Conservation (phyloP, 805 yeast genomes). For the Saturnispora quitensis region DNA sequence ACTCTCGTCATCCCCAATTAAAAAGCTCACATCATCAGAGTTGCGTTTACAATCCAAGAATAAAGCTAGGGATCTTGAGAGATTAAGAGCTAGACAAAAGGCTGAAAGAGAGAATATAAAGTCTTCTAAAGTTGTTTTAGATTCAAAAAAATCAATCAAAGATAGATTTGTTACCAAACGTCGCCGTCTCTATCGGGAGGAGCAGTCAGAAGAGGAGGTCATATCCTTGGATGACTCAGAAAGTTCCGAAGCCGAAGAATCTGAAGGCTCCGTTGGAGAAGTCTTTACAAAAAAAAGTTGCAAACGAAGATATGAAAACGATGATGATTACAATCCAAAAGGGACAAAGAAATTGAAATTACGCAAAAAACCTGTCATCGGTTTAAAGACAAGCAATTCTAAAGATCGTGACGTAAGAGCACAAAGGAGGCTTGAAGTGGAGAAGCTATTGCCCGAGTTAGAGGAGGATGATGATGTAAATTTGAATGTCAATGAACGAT, state of each 20-base stretch:
- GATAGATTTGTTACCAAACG: conserved; percentile 16
- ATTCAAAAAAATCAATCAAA: conserved; percentile 13
- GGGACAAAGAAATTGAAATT: neutral
- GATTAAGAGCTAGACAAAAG: conserved; percentile 8
- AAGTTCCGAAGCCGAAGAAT: conserved; percentile 3
- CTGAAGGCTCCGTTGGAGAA: conserved; percentile 10
- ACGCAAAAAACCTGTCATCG: neutral
- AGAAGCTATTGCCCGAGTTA: conserved; percentile 26
- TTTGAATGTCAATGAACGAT: conserved; percentile 48
- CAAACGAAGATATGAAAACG: conserved; percentile 39
- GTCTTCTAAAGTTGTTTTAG: conserved; percentile 23
- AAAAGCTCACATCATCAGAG: conserved; percentile 13
- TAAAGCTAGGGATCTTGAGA: neutral
- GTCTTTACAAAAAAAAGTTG: neutral
- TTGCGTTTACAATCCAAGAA: neutral
- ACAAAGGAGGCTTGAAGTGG: conserved; percentile 25
- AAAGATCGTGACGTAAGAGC: conserved; percentile 11
- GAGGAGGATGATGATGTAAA: conserved; percentile 21
- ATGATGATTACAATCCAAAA: conserved; percentile 30
- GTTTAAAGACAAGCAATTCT: neutral
- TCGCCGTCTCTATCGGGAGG: conserved; percentile 2
- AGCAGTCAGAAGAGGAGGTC: conserved; percentile 9
- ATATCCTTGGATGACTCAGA: conserved; percentile 5
- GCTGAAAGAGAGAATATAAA: conserved; percentile 16
- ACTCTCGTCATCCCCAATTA: conserved; percentile 9